phyloP scores from a whole-genome alignment of 2,329 filamentous ascomycete species.

The Aureobasidium sp. region DNA sequence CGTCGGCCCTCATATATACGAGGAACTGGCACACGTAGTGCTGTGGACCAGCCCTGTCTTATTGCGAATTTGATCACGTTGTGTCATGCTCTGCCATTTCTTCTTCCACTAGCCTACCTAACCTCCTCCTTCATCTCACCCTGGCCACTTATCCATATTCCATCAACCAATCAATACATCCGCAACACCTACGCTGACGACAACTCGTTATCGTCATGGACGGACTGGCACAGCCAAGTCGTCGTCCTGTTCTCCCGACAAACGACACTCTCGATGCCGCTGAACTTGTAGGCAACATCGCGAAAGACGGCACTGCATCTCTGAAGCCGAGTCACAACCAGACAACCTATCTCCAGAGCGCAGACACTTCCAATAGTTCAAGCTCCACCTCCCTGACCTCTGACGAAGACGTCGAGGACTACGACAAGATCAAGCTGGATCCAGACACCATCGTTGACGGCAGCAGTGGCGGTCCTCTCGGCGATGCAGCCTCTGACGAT shows the following conservation, averaged over 20 bases:
- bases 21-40: neutral
- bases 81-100: neutral
- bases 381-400: constrained; percentile 12
- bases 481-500: neutral
- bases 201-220: neutral
- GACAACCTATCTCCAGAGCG: neutral
- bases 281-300: constrained; percentile 21
- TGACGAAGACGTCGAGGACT: constrained; percentile 36
- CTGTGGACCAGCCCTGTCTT: neutral
- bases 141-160: neutral
- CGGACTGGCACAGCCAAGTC: neutral
- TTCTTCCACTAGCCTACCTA: neutral
- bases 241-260: constrained; percentile 17
- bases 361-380: neutral
- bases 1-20: neutral
- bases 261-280: constrained; percentile 21
- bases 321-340: constrained; percentile 15
- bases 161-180: neutral
- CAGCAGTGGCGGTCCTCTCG: constrained; percentile 18
- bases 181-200: neutral
- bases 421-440: constrained; percentile 32
- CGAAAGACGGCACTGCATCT: constrained; percentile 19
- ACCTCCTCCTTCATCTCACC: neutral
- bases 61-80: neutral
- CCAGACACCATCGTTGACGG: constrained; percentile 31